Evolutionary conservation across 306 rosid species (phyloP).

Genomic region (Rubus parviflorus): DNA sequence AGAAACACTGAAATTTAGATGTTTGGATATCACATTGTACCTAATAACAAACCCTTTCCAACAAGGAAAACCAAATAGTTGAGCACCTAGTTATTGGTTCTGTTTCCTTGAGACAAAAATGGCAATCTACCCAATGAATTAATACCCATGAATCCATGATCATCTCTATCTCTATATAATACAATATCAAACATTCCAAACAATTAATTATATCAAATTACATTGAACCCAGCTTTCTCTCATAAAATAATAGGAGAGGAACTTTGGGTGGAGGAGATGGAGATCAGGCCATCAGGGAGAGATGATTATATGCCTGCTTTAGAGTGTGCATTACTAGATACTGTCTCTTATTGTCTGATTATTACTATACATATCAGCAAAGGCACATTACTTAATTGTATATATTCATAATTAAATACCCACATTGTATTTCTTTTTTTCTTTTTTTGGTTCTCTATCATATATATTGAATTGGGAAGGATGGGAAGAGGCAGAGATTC

Average conservation of each 20-base stretch:
- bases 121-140: conserved; percentile 39
- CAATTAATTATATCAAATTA: conserved; percentile 44
- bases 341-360: conserved; percentile 49
- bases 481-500: conserved; percentile 88
- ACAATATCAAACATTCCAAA: conserved; percentile 55
- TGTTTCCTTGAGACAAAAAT: conserved; percentile 43
- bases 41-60: conserved; percentile 48
- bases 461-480: conserved; percentile 37
- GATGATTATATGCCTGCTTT: conserved; percentile 48
- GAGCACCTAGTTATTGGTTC: conserved; percentile 38
- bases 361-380: conserved; percentile 27
- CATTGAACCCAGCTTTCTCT: conserved; percentile 10
- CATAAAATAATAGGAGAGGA: conserved; percentile 6
- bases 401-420: background rate
- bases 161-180: conserved; percentile 17
- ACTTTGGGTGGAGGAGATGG: conserved; percentile 24
- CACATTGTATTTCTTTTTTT: background rate
- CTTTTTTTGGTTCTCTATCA: background rate
- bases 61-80: conserved; percentile 27
- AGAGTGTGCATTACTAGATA: conserved; percentile 44
- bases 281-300: conserved; percentile 21
- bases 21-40: conserved; percentile 45
- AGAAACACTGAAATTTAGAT: conserved; percentile 81
- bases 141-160: background rate
- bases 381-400: conserved; percentile 10